phyloP scores from a whole-genome alignment of 495 filamentous ascomycete genomes.

The Neurospora tetraspora region DNA sequence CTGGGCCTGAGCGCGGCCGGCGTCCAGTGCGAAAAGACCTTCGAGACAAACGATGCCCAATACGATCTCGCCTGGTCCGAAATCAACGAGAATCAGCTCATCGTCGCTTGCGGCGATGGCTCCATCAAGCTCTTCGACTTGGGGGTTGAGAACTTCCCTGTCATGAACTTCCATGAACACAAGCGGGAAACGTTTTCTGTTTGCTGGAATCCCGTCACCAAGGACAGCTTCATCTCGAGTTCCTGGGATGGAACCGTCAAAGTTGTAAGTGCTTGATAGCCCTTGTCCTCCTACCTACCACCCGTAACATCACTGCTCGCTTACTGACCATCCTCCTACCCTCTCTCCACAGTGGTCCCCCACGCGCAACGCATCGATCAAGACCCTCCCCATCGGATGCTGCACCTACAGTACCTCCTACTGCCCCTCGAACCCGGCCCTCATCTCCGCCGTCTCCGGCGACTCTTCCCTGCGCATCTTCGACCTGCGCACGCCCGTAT shows the following conservation, averaged over 20 bases:
- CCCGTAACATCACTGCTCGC: neutral
- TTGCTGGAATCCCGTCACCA: slow-evolving; percentile 83
- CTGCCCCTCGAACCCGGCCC: slow-evolving; percentile 63
- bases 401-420: slow-evolving; percentile 87
- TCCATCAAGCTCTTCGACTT: slow-evolving; percentile 91
- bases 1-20: slow-evolving; percentile 71
- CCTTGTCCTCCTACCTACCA: neutral
- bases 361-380: slow-evolving; percentile 54
- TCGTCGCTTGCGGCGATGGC: slow-evolving; percentile 80
- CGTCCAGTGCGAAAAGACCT: slow-evolving; percentile 77
- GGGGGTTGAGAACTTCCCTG: slow-evolving; percentile 63
- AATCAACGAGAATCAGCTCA: slow-evolving; percentile 84
- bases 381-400: slow-evolving; percentile 76
- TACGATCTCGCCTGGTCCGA: slow-evolving; percentile 94
- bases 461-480: slow-evolving; percentile 84
- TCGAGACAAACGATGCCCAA: slow-evolving; percentile 92
- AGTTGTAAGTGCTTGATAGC: slow-evolving; percentile 42
- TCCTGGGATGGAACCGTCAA: slow-evolving; percentile 95
- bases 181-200: slow-evolving; percentile 84
- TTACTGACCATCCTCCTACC: neutral
- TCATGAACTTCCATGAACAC: slow-evolving; percentile 86
- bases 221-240: slow-evolving; percentile 76
- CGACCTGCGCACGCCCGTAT: slow-evolving; percentile 75
- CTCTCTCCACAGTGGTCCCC: slow-evolving; percentile 57
- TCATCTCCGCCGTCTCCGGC: slow-evolving; percentile 72